A percentile compares a stretch with the other conserved stretches of the same genome.
Evolutionary conservation across 1,284 basidiomycete species (phyloP).

Genomic region (Hemileia vastatrix): DNA sequence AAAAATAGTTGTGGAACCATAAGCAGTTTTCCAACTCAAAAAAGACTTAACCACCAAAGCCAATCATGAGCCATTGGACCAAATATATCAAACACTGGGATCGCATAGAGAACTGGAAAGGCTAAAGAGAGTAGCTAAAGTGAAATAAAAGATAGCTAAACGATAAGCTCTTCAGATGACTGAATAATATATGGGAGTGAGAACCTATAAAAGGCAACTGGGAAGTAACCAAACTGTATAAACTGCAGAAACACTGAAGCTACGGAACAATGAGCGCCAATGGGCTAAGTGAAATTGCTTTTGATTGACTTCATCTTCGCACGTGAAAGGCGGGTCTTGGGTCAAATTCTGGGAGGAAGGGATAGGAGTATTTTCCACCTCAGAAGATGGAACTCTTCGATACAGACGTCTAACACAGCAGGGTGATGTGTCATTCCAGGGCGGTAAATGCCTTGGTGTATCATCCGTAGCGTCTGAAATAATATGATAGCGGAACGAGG

Average conservation of each 20-base stretch:
- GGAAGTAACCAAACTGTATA: constrained; percentile 25
- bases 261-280: constrained; percentile 29
- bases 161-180: constrained; percentile 7
- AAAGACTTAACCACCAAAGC: constrained; percentile 62
- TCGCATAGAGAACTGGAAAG: constrained; percentile 77
- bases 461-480: not conserved
- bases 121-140: constrained; percentile 56
- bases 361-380: constrained; percentile 13
- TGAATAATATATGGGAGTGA: not conserved
- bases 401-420: not conserved
- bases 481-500: not conserved
- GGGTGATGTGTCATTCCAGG: not conserved
- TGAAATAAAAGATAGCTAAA: not conserved
- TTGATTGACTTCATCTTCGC: no score
- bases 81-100: constrained; percentile 80
- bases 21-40: no score
- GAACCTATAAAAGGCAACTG: not conserved
- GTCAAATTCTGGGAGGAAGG: constrained; percentile 6
- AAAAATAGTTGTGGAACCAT: no score
- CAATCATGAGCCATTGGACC: constrained; percentile 63
- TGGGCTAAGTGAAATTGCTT: no score
- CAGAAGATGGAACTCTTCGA: not conserved
- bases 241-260: constrained; percentile 37
- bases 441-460: not conserved
- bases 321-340: constrained; percentile 4